These are phyloP conservation scores for Cucurbita ficifolia DNA, from an alignment of 306 rosid species.

Conservation along the genomic window DNA sequence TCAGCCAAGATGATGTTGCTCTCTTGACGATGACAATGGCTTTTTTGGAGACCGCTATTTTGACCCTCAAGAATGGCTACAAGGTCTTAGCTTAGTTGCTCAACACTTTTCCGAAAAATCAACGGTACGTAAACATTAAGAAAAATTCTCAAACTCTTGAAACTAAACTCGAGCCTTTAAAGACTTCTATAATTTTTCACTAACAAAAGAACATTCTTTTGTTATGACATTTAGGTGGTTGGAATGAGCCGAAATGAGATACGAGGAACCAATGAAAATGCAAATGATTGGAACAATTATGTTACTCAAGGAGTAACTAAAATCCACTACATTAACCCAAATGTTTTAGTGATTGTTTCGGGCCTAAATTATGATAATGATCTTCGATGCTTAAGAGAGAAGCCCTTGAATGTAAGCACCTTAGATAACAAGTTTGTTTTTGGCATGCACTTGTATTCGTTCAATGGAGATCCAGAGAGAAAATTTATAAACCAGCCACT, in stretches of 20 bases:
- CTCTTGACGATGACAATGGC: slow-evolving; percentile 35
- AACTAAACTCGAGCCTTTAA: not conserved
- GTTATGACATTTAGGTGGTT: not conserved
- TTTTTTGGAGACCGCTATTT: slow-evolving; percentile 35
- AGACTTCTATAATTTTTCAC: not conserved
- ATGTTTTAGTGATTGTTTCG: not conserved
- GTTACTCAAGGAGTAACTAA: not conserved
- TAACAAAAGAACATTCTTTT: no score
- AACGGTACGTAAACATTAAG: slow-evolving; percentile 6
- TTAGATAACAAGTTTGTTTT: not conserved
- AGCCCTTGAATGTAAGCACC: not conserved
- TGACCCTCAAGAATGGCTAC: slow-evolving; percentile 9
- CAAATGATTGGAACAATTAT: not conserved
- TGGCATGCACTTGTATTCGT: not conserved
- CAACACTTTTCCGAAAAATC: slow-evolving; percentile 11
- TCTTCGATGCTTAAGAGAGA: not conserved
- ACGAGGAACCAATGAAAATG: not conserved
- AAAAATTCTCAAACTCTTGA: not conserved
- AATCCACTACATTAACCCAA: not conserved
- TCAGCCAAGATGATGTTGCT: slow-evolving; percentile 38
- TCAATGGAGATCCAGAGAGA: not conserved
- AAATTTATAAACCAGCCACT: not conserved
- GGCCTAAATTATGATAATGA: not conserved
- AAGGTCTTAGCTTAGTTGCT: slow-evolving; percentile 22
- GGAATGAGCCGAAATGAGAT: not conserved